A percentile compares a stretch with the other conserved stretches of the same genome.
Conservation (phyloP, 495 filamentous ascomycete species). For the Elasticomyces elasticus region DNA sequence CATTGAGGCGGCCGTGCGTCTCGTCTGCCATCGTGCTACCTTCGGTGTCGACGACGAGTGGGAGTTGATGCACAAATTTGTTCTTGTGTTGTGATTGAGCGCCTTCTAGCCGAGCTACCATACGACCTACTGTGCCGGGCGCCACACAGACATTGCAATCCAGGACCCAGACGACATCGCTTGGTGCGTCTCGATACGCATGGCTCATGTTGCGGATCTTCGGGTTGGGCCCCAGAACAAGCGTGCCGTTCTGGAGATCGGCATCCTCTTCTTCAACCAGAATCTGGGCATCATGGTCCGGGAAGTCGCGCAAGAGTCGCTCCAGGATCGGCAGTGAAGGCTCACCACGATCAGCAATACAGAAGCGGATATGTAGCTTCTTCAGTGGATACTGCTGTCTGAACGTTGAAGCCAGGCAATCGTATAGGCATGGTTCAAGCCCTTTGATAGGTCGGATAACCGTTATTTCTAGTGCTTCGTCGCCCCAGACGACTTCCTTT, state of each 20-base stretch:
- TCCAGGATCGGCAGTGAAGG: conserved; percentile 67
- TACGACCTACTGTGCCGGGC: conserved; percentile 64
- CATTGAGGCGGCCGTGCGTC: conserved; percentile 7
- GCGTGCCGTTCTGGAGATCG: conserved; percentile 42
- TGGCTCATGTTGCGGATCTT: conserved; percentile 97
- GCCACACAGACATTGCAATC: conserved; percentile 96
- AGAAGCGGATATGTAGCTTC: conserved; percentile 74
- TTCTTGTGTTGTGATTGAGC: conserved; percentile 48
- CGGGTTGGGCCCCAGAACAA: conserved; percentile 75
- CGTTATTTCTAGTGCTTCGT: conserved; percentile 62
- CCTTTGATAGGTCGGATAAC: conserved; percentile 91
- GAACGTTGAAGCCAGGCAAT: conserved; percentile 87
- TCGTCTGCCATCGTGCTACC: conserved; percentile 7
- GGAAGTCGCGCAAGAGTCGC: conserved; percentile 58
- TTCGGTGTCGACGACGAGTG: conserved; percentile 60
- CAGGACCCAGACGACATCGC: conserved; percentile 86
- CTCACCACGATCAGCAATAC: conserved; percentile 66
- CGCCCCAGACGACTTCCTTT: conserved; percentile 24
- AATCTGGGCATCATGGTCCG: conserved; percentile 57
- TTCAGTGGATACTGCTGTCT: conserved; percentile 66
- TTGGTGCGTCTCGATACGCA: conserved; percentile 86
- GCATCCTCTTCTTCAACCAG: conserved; percentile 86
- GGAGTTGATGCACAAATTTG: conserved; percentile 95
- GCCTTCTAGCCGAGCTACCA: conserved; percentile 79
- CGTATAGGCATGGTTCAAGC: conserved; percentile 79